Evolutionary conservation across 108 stramenopile species (phyloP).

Genomic region (Stephanodiscus triporus): DNA sequence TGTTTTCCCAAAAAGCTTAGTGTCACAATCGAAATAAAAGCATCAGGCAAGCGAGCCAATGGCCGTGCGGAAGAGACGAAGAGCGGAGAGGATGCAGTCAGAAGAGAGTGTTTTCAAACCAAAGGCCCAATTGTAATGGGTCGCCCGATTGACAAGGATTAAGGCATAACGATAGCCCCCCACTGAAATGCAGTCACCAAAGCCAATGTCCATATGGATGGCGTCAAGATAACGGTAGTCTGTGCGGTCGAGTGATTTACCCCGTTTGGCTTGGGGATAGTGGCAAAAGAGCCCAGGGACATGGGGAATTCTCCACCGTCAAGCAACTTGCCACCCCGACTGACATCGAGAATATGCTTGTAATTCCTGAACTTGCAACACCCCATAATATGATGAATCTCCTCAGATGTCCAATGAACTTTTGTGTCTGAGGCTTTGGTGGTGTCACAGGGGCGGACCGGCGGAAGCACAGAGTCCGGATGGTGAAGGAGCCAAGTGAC

Average conservation of each 20-base stretch:
- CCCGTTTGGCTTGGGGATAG: conserved; percentile 1
- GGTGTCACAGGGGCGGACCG: not conserved
- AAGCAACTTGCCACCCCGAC: not conserved
- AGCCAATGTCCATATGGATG: conserved; percentile 12
- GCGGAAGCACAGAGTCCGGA: not conserved
- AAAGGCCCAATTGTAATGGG: not conserved
- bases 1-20: no score
- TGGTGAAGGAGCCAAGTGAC: not conserved
- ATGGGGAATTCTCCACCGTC: conserved; percentile 1
- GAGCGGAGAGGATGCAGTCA: no score
- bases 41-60: no score
- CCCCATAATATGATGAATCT: conserved; percentile 18
- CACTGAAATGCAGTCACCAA: conserved; percentile 5
- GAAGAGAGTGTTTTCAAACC: no score
- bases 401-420: not conserved
- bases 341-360: conserved; percentile 1
- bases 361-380: conserved; percentile 18
- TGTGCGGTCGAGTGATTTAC: not conserved
- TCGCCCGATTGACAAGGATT: not conserved
- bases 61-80: no score
- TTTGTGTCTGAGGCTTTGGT: conserved; percentile 7
- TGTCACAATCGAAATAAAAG: no score
- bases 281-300: conserved; percentile 13
- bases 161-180: conserved; percentile 13
- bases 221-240: not conserved